A percentile compares a stretch with the other conserved stretches of the same genome.
phyloP scores from a whole-genome alignment of 306 rosid species.

The Cucurbita moschata region DNA sequence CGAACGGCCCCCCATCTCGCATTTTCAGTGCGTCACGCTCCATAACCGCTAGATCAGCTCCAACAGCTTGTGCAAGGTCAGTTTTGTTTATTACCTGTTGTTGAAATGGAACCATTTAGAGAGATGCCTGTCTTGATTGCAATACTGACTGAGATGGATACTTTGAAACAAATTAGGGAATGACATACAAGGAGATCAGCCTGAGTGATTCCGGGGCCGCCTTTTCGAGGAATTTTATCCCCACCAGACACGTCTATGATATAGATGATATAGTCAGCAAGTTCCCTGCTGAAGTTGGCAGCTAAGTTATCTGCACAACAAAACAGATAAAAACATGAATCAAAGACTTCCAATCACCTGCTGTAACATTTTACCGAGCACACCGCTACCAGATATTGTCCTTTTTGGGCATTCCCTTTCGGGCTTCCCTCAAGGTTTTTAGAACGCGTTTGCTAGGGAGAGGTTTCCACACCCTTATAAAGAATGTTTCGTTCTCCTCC shows the following conservation, averaged over 20 bases:
- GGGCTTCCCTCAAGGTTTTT: no score
- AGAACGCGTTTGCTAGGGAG: no score
- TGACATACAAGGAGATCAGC: slow-evolving; percentile 92
- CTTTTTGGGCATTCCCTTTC: no score
- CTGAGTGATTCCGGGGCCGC: slow-evolving; percentile 99
- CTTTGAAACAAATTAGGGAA: not conserved
- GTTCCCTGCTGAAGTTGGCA: slow-evolving; percentile 95
- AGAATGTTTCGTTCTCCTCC: no score
- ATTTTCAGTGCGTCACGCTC: slow-evolving; percentile 85
- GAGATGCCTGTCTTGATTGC: not conserved
- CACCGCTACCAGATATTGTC: no score
- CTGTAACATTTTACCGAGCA: not conserved
- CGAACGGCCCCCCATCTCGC: slow-evolving; percentile 96
- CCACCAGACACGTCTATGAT: slow-evolving; percentile 95
- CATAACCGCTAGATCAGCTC: slow-evolving; percentile 90
- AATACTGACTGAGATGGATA: not conserved
- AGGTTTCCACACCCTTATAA: no score
- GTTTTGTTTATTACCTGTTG: slow-evolving; percentile 93
- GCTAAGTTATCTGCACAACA: slow-evolving; percentile 76
- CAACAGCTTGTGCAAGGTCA: slow-evolving; percentile 83
- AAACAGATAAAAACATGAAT: slow-evolving; percentile 14
- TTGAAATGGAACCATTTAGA: not conserved
- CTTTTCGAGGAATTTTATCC: slow-evolving; percentile 96
- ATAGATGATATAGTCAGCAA: slow-evolving; percentile 93
- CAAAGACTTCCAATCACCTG: not conserved